Base-by-base conservation (phyloP, 352 stramenopile genomes). In the Pythium sukuiense region DNA sequence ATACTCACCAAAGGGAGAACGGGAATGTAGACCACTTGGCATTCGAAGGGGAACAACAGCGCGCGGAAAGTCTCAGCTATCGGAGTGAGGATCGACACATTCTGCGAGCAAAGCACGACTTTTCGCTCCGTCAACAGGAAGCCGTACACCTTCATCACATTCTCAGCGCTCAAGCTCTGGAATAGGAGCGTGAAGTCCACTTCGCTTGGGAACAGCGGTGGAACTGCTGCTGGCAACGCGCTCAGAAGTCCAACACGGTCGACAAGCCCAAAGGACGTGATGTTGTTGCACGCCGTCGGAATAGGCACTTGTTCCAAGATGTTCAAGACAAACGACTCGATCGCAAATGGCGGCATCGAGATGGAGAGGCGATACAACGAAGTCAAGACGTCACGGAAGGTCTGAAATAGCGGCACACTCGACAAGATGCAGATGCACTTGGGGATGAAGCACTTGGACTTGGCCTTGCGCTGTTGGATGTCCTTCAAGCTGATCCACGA, bases 11-110 rank as follows among this genome's bases (percentile, higher is more conserved):
- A 52, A 16, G 83, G 79, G 24, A 93, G 73, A 27, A 91, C 70
- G 0, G 84, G 84, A 18, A 93, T 90, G 61, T 93, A 93, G 11
- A 93, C 84, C 39, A 88, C 76, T 69, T 90, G 84, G 16, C 69
- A 88, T 26, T 88, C 80, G 29, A 93, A 90, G 5, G 84, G 84
- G 52, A 85, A 68, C 0, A 90, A 64, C 46, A 93, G 57, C 18
- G 79, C 80, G 26, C 80, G 71, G 14, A 93, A 72, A 0, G 84
- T 93, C 63, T 93, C 82, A 0, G 77, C 73, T 11, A 85, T 73
- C 13, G 83, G 84, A 0, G 82, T 88, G 48, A 93, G 72, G 12
- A 93, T 81, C 18, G 78, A 75, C 5, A 69, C 67, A 35, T 83
- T 89, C 26, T 61, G 61, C n/a, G 82, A 81, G 33, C 73, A 85